Evolutionary conservation across 768 basidiomycete species (phyloP).

Genomic region (Lentinula edodes): DNA sequence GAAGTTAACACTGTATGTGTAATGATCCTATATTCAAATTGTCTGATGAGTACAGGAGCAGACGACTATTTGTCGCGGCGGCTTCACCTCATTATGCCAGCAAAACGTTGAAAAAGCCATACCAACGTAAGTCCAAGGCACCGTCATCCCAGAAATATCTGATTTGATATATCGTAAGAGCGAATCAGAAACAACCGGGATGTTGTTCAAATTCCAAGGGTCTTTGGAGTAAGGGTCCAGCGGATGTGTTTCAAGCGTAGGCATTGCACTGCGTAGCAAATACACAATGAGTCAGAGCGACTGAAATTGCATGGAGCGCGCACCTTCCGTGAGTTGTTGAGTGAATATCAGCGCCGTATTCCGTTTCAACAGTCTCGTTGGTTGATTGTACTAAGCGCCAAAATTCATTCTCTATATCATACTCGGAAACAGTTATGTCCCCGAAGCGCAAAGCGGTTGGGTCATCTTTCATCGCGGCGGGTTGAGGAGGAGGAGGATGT

Average conservation of each 20-base stretch:
- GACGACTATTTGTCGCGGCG: constrained; percentile 4
- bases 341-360: constrained; percentile 99
- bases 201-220: constrained; percentile 97
- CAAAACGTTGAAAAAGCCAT: constrained; percentile 99
- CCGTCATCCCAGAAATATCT: constrained; percentile 99
- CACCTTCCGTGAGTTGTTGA: constrained; percentile 97
- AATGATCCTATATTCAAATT: constrained; percentile 68
- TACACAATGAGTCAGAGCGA: background rate
- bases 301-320: constrained; percentile 11
- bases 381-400: constrained; percentile 93
- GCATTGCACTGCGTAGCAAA: constrained; percentile 70
- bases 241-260: constrained; percentile 91
- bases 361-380: constrained; percentile 91
- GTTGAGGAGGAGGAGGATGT: constrained; percentile 49
- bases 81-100: constrained; percentile 93
- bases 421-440: constrained; percentile 70
- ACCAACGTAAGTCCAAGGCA: constrained; percentile 98
- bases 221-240: constrained; percentile 82
- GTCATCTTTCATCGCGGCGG: constrained; percentile 33
- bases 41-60: background rate
- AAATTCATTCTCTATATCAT: constrained; percentile 91
- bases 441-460: constrained; percentile 52
- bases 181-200: constrained; percentile 89
- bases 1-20: constrained; percentile 94
- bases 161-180: constrained; percentile 96